Conservation (phyloP, 1,284 basidiomycete genomes). For the Athelia psychrophila region DNA sequence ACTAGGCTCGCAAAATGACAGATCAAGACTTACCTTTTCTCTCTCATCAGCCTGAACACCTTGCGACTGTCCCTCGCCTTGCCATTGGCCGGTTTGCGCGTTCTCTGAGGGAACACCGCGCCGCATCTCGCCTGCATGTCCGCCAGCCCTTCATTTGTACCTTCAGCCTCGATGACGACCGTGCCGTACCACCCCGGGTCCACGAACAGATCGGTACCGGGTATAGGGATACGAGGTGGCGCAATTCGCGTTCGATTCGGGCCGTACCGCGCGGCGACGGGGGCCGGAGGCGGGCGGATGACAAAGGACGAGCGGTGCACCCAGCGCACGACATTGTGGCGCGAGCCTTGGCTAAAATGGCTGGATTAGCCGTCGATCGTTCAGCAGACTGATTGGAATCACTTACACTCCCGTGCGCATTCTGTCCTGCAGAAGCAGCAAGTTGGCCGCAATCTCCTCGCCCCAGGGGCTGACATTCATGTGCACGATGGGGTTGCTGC, state of each 20-base stretch:
- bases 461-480: constrained; percentile 75
- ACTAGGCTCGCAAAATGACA: constrained; percentile 1
- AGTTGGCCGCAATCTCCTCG: constrained; percentile 65
- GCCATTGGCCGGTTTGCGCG: constrained; percentile 10
- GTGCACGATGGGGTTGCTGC: constrained; percentile 68
- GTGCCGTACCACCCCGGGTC: constrained; percentile 79
- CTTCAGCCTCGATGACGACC: constrained; percentile 77
- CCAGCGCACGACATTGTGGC: constrained; percentile 81
- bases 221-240: constrained; percentile 44
- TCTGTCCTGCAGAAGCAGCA: constrained; percentile 75
- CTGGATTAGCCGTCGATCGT: background rate
- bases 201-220: constrained; percentile 50
- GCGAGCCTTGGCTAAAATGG: constrained; percentile 48
- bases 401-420: constrained; percentile 78
- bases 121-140: constrained; percentile 74
- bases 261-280: constrained; percentile 12
- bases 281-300: constrained; percentile 41
- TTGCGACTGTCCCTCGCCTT: constrained; percentile 45
- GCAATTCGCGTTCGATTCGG: constrained; percentile 20
- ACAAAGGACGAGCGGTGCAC: constrained; percentile 74
- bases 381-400: background rate
- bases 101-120: constrained; percentile 59
- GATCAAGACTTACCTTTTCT: constrained; percentile 58
- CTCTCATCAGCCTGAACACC: constrained; percentile 71
- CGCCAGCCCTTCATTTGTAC: constrained; percentile 77